Percentiles rank a stretch among this genome's conserved stretches.
These are phyloP conservation scores for Xanthoconium separans DNA, from an alignment of 1,284 basidiomycete genomes.

Conservation along the genomic window DNA sequence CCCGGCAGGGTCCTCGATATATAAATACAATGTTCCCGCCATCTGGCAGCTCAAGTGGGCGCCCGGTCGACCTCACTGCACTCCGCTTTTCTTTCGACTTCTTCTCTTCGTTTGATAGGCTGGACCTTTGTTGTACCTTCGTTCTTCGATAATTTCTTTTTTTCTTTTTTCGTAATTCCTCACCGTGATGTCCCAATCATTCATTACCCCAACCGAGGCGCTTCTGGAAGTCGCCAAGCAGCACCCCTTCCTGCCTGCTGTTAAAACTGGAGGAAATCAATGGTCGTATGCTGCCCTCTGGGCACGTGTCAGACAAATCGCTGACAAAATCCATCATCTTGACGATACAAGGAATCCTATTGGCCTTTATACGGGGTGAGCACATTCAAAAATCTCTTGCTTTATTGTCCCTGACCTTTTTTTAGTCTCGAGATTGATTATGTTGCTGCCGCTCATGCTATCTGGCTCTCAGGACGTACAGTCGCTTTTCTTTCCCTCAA, in stretches of 20 bases:
- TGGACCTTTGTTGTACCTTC: constrained; percentile 8
- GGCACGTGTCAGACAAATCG: constrained; percentile 27
- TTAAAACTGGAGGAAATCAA: constrained; percentile 17
- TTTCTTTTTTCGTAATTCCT: constrained; percentile 3
- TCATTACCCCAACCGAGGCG: constrained; percentile 29
- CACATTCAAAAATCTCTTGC: neutral
- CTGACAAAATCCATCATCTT: constrained; percentile 20
- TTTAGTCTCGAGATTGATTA: constrained; percentile 29
- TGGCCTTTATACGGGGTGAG: constrained; percentile 26
- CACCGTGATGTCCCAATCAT: constrained; percentile 11
- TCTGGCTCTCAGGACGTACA: constrained; percentile 31
- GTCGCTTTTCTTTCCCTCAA: constrained; percentile 27
- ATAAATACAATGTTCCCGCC: constrained; percentile 7
- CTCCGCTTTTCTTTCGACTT: constrained; percentile 2
- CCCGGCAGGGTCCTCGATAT: neutral
- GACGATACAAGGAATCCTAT: constrained; percentile 23
- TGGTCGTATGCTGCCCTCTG: constrained; percentile 33
- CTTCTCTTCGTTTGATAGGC: constrained; percentile 10
- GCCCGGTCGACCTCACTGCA: constrained; percentile 12
- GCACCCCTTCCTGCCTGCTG: constrained; percentile 24
- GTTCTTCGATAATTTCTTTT: neutral
- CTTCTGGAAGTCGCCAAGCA: constrained; percentile 32
- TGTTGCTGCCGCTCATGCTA: constrained; percentile 29
- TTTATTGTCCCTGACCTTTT: neutral
- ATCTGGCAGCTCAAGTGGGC: neutral